phyloP scores from a whole-genome alignment of 208 protist species.

The Acanthamoeba royreba region DNA sequence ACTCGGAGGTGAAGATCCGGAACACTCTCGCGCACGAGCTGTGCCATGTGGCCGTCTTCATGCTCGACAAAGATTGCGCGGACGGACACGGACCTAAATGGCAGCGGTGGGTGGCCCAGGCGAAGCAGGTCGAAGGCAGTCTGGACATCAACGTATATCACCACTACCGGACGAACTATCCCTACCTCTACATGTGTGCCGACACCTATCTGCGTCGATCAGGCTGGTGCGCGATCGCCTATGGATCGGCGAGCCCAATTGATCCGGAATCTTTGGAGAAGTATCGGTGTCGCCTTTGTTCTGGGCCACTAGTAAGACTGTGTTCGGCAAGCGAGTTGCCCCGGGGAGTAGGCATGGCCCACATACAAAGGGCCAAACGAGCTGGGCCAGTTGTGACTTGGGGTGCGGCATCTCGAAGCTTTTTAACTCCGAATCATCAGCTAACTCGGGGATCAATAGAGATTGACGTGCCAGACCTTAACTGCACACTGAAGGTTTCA shows the following conservation, averaged over 20 bases:
- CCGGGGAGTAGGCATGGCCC: neutral
- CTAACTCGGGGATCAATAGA: too few relatives aligned
- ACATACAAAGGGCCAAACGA: neutral
- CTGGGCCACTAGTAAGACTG: neutral
- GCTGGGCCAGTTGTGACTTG: too few relatives aligned
- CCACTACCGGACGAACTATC: neutral
- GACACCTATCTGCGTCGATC: neutral
- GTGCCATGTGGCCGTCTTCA: neutral
- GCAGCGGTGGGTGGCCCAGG: neutral
- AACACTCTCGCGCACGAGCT: neutral
- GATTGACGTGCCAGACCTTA: too few relatives aligned
- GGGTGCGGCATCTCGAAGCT: too few relatives aligned
- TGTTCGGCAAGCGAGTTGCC: neutral
- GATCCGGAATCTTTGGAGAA: neutral
- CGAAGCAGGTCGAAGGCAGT: neutral
- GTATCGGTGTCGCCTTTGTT: neutral
- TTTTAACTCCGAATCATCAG: too few relatives aligned
- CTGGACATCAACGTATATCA: neutral
- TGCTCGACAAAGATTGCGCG: neutral
- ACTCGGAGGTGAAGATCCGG: neutral
- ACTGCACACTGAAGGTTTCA: too few relatives aligned
- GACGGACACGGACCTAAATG: neutral
- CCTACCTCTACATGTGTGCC: neutral
- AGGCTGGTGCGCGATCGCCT: neutral
- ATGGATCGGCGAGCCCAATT: neutral